Evolutionary conservation across 371 early-diverging fungal species (phyloP).

Genomic region (Syncephalastrum contaminatum): DNA sequence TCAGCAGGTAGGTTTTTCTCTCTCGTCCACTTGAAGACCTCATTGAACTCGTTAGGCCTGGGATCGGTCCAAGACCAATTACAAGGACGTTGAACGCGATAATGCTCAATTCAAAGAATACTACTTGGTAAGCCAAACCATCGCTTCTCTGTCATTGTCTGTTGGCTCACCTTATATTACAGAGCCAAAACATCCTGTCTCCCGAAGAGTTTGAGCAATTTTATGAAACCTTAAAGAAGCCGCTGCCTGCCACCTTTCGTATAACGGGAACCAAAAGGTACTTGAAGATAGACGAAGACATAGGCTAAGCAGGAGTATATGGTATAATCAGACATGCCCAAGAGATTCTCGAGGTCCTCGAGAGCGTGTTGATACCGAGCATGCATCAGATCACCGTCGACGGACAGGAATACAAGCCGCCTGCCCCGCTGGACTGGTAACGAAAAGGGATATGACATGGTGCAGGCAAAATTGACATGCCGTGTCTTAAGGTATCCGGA

Average conservation of each 20-base stretch:
- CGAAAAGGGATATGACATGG: neutral
- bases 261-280: slow-evolving; percentile 89
- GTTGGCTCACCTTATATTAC: neutral
- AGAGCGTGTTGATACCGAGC: slow-evolving; percentile 53
- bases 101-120: no score
- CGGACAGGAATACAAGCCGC: slow-evolving; percentile 70
- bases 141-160: no score
- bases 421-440: slow-evolving; percentile 74
- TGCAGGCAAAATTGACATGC: no score
- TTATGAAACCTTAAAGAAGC: slow-evolving; percentile 58
- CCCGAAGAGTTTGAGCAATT: slow-evolving; percentile 83
- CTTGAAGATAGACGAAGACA: slow-evolving; percentile 11
- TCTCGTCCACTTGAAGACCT: no score
- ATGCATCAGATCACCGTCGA: slow-evolving; percentile 63
- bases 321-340: slow-evolving; percentile 32
- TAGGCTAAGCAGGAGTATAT: slow-evolving; percentile 8
- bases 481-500: slow-evolving; percentile 70
- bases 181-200: slow-evolving; percentile 72
- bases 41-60: no score
- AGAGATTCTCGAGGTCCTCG: slow-evolving; percentile 52
- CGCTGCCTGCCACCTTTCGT: slow-evolving; percentile 90
- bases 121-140: no score
- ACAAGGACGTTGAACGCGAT: no score
- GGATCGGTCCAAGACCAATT: no score
- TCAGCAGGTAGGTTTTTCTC: no score